Evolutionary conservation across 495 filamentous ascomycete genomes (phyloP).

Genomic region (Penicillium pancosmium): DNA sequence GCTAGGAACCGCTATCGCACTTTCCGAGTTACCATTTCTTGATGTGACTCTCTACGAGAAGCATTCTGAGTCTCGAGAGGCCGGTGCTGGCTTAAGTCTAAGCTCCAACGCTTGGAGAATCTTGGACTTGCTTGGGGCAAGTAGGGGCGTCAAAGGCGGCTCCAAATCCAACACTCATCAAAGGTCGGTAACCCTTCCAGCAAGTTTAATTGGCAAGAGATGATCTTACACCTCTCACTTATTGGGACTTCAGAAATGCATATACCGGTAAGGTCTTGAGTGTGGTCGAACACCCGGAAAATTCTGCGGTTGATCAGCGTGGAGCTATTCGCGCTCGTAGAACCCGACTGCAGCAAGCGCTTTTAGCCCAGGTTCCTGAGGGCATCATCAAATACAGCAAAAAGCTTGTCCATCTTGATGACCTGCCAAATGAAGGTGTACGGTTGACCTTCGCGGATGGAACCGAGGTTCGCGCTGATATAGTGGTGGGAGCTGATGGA

Average conservation of each 20-base stretch:
- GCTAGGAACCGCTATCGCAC: slow-evolving; percentile 50
- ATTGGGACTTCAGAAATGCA: slow-evolving; percentile 20
- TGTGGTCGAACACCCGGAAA: slow-evolving; percentile 16
- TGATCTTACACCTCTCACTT: not conserved
- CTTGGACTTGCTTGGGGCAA: slow-evolving; percentile 48
- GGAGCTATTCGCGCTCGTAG: slow-evolving; percentile 36
- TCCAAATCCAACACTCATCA: slow-evolving; percentile 25
- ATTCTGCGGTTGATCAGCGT: slow-evolving; percentile 13
- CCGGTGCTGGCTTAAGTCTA: slow-evolving; percentile 50
- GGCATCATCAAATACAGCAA: slow-evolving; percentile 42
- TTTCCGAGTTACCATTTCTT: slow-evolving; percentile 48
- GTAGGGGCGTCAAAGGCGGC: slow-evolving; percentile 35
- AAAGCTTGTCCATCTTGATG: slow-evolving; percentile 34
- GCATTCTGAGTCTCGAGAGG: slow-evolving; percentile 46
- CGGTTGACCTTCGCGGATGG: slow-evolving; percentile 38
- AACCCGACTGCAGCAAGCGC: slow-evolving; percentile 43
- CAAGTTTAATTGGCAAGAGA: not conserved
- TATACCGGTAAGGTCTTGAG: slow-evolving; percentile 21
- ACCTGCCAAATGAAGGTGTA: slow-evolving; percentile 32
- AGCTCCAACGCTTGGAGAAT: slow-evolving; percentile 46
- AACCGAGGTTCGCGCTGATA: slow-evolving; percentile 38
- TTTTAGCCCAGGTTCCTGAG: slow-evolving; percentile 39
- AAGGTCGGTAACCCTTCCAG: slow-evolving; percentile 10
- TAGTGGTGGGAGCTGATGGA: slow-evolving; percentile 56
- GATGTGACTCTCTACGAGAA: slow-evolving; percentile 52